Percentiles rank a stretch among this genome's conserved stretches.
Conservation (phyloP, 306 rosid genomes). For the Medicago lupulina region DNA sequence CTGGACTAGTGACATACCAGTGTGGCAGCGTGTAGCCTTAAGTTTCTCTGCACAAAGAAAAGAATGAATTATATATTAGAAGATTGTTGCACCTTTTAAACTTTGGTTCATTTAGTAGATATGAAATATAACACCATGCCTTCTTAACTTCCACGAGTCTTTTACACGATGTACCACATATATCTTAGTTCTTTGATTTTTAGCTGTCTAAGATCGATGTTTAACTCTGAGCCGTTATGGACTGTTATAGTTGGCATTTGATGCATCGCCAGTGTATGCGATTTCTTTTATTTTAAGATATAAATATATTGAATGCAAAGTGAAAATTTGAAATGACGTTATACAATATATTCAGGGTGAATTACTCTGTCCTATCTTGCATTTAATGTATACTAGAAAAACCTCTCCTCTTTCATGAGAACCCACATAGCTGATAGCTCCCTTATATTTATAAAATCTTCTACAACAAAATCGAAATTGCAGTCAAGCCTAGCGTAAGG, state of each 20-base stretch:
- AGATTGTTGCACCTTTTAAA: neutral
- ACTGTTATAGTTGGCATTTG: neutral
- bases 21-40: neutral
- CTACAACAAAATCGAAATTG: constrained; percentile 9
- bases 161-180: neutral
- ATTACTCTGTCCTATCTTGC: neutral
- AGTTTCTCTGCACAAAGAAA: constrained; percentile 4
- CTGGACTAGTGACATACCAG: neutral
- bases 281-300: neutral
- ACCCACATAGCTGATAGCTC: neutral
- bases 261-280: neutral
- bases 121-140: neutral
- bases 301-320: neutral
- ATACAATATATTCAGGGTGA: constrained; percentile 9
- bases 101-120: neutral
- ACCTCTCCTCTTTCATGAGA: neutral
- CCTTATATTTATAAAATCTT: constrained; percentile 13
- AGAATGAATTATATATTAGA: neutral
- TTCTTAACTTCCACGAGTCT: constrained; percentile 3
- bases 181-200: constrained; percentile 1
- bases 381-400: neutral
- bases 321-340: constrained; percentile 1
- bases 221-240: neutral
- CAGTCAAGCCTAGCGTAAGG: constrained; percentile 7
- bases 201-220: neutral